phyloP scores from a whole-genome alignment of 768 basidiomycete species.

The Terana coerulea region DNA sequence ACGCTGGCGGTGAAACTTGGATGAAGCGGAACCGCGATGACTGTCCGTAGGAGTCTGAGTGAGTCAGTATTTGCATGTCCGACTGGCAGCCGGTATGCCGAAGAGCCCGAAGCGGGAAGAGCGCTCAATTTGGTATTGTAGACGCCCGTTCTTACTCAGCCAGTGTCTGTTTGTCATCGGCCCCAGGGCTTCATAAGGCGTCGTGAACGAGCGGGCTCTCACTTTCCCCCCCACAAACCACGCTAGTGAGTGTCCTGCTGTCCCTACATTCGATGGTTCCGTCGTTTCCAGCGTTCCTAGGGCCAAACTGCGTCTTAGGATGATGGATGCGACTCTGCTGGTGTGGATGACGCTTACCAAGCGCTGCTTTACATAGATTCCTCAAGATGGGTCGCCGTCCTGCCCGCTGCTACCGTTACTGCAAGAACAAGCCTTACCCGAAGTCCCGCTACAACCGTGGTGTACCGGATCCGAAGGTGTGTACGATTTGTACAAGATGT shows the following conservation, averaged over 20 bases:
- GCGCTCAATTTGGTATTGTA: neutral
- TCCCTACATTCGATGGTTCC: neutral
- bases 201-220: constrained; percentile 7
- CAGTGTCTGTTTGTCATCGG: constrained; percentile 15
- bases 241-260: constrained; percentile 11
- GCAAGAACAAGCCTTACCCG: constrained; percentile 99
- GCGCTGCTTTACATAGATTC: constrained; percentile 11
- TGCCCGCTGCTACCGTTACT: constrained; percentile 97
- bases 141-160: constrained; percentile 15
- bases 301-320: constrained; percentile 8
- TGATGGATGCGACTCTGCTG: constrained; percentile 20
- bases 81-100: too few relatives aligned
- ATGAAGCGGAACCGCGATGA: too few relatives aligned
- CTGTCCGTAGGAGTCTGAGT: neutral
- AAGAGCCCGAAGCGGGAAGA: too few relatives aligned
- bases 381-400: constrained; percentile 91
- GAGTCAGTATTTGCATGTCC: constrained; percentile 1
- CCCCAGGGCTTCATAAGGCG: constrained; percentile 14
- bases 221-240: constrained; percentile 9
- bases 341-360: constrained; percentile 20
- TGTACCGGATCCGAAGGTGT: constrained; percentile 92
- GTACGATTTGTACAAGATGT: constrained; percentile 14
- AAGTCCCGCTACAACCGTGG: constrained; percentile 97
- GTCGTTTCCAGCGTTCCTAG: constrained; percentile 9
- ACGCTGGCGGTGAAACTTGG: too few relatives aligned